Conservation (phyloP, 768 basidiomycete genomes). For the Boletus speciosus region DNA sequence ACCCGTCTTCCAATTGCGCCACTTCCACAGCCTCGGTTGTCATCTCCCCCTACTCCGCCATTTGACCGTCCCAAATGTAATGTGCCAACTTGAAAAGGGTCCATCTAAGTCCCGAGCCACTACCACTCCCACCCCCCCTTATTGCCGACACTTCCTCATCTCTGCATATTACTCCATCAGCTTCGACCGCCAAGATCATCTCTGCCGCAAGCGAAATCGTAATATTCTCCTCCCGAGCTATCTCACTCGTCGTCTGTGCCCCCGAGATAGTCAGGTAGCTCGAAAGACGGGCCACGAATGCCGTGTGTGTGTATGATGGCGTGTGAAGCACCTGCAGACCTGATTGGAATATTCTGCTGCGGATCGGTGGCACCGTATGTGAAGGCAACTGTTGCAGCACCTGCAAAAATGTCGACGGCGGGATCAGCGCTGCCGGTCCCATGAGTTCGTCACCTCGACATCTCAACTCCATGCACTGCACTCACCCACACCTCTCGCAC, state of each 20-base stretch:
- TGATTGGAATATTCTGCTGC: slow-evolving; percentile 62
- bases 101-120: slow-evolving; percentile 66
- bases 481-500: slow-evolving; percentile 84
- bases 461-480: not conserved
- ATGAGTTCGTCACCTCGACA: not conserved
- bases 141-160: slow-evolving; percentile 55
- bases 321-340: slow-evolving; percentile 83
- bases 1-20: not conserved
- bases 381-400: slow-evolving; percentile 64
- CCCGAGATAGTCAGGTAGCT: slow-evolving; percentile 49
- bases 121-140: slow-evolving; percentile 41
- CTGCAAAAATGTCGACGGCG: slow-evolving; percentile 82
- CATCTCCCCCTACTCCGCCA: slow-evolving; percentile 3
- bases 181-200: slow-evolving; percentile 74
- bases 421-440: slow-evolving; percentile 68
- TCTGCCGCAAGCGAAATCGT: slow-evolving; percentile 72
- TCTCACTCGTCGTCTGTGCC: slow-evolving; percentile 59
- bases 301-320: slow-evolving; percentile 63
- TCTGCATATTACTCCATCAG: slow-evolving; percentile 64
- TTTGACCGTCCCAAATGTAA: slow-evolving; percentile 76
- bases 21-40: slow-evolving; percentile 14
- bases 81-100: slow-evolving; percentile 61
- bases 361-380: slow-evolving; percentile 66
- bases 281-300: slow-evolving; percentile 67
- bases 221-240: slow-evolving; percentile 69